These are phyloP conservation scores for Rhodomyrtus psidioides DNA, from an alignment of 441 rosid genomes.

Conservation along the genomic window DNA sequence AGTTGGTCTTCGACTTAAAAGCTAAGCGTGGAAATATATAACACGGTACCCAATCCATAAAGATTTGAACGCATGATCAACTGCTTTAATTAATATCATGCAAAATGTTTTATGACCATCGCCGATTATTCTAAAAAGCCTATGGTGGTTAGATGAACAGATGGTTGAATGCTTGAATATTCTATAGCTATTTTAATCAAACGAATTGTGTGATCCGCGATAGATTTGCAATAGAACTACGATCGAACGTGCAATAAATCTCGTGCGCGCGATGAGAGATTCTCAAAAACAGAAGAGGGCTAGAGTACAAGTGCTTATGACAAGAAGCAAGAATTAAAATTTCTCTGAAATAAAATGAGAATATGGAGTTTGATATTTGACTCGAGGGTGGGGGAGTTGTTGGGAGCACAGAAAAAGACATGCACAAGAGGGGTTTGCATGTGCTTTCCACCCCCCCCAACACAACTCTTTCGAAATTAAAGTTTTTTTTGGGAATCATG, in stretches of 20 bases:
- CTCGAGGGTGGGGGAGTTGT: not conserved
- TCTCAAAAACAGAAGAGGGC: not conserved
- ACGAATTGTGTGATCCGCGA: not conserved
- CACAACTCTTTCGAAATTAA: slow-evolving; percentile 18
- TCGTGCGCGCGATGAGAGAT: not conserved
- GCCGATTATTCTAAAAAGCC: no score
- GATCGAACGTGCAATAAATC: not conserved
- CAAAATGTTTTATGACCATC: no score
- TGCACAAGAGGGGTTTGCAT: slow-evolving; percentile 23
- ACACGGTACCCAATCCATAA: fast-evolving
- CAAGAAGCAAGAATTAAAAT: not conserved
- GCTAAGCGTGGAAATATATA: no score
- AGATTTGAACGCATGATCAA: no score
- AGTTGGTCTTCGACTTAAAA: no score
- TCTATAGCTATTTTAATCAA: not conserved
- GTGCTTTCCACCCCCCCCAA: slow-evolving; percentile 25
- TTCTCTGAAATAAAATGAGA: not conserved
- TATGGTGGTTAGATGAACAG: no score
- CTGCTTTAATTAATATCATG: no score
- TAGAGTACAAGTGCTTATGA: not conserved
- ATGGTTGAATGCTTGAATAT: no score
- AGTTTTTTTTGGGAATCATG: slow-evolving; percentile 17
- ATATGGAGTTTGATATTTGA: not conserved
- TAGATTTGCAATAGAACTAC: not conserved
- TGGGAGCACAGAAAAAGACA: slow-evolving; percentile 7